Percentiles rank a stretch among this genome's conserved stretches.
Evolutionary conservation across 257 asterid genomes (phyloP).

Genomic region (Apocynum venetum): DNA sequence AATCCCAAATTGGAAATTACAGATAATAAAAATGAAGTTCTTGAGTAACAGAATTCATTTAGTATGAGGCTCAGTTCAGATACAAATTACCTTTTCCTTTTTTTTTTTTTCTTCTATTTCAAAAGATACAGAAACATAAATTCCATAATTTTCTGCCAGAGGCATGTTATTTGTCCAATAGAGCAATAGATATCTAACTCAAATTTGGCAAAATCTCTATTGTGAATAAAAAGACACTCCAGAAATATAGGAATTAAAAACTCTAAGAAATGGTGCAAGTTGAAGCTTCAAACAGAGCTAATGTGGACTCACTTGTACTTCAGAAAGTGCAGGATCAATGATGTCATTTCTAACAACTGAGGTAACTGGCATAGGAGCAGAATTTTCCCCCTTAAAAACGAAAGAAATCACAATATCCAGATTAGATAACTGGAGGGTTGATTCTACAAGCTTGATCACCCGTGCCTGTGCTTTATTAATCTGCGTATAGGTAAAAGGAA

Average conservation of each 20-base stretch:
- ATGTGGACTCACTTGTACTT: conserved; percentile 64
- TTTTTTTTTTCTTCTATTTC: neutral
- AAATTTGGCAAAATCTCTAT: neutral
- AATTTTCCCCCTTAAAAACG: conserved; percentile 69
- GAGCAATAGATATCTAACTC: neutral
- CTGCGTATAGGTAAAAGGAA: conserved; percentile 40
- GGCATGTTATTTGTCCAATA: neutral
- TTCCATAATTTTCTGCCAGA: neutral
- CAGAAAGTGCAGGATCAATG: conserved; percentile 67
- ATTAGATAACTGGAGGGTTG: conserved; percentile 75
- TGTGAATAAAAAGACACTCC: neutral
- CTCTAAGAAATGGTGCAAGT: neutral
- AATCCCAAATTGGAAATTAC: neutral
- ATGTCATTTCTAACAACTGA: conserved; percentile 60
- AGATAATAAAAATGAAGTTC: neutral
- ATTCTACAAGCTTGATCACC: conserved; percentile 69
- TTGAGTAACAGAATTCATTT: neutral
- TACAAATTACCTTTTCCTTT: neutral
- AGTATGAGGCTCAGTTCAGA: neutral
- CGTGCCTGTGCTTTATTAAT: conserved; percentile 63
- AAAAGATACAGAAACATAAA: neutral
- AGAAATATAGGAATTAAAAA: neutral
- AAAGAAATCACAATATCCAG: conserved; percentile 64
- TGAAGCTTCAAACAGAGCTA: neutral
- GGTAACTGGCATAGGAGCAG: conserved; percentile 63